A percentile compares a stretch with the other conserved stretches of the same genome.
These are phyloP conservation scores for Coprinopsis sp. DNA, from an alignment of 768 basidiomycete species.

Conservation along the genomic window DNA sequence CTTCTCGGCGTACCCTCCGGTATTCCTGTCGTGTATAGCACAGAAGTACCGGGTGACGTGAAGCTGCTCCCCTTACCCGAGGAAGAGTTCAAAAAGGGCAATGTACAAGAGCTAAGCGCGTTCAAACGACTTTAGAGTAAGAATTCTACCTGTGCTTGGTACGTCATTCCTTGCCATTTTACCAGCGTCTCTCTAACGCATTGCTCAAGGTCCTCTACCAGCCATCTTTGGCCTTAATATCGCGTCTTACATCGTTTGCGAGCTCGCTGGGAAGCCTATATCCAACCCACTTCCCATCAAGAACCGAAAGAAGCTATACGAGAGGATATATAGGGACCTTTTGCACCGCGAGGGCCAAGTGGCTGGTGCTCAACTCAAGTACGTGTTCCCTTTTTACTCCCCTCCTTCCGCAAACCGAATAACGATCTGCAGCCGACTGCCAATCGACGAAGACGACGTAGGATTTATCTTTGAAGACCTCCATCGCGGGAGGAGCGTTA, in stretches of 20 bases:
- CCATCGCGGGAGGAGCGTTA: conserved; percentile 66
- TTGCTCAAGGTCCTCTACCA: conserved; percentile 63
- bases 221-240: conserved; percentile 89
- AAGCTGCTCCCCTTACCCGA: conserved; percentile 87
- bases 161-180: conserved; percentile 15
- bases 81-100: conserved; percentile 86
- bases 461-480: conserved; percentile 85
- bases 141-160: conserved; percentile 91
- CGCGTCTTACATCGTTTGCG: conserved; percentile 84
- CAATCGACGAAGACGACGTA: conserved; percentile 81
- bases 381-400: conserved; percentile 18
- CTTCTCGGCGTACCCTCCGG: conserved; percentile 55
- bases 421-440: conserved; percentile 49
- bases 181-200: neutral
- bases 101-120: conserved; percentile 82
- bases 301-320: conserved; percentile 78
- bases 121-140: conserved; percentile 92
- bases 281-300: conserved; percentile 82
- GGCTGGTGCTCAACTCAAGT: conserved; percentile 59
- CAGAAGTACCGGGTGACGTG: conserved; percentile 86
- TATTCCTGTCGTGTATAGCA: conserved; percentile 91
- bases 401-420: neutral
- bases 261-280: conserved; percentile 80
- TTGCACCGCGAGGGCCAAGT: conserved; percentile 68
- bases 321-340: conserved; percentile 73